These are phyloP conservation scores for Salvia splendens DNA, from an alignment of 257 asterid species.

Conservation along the genomic window DNA sequence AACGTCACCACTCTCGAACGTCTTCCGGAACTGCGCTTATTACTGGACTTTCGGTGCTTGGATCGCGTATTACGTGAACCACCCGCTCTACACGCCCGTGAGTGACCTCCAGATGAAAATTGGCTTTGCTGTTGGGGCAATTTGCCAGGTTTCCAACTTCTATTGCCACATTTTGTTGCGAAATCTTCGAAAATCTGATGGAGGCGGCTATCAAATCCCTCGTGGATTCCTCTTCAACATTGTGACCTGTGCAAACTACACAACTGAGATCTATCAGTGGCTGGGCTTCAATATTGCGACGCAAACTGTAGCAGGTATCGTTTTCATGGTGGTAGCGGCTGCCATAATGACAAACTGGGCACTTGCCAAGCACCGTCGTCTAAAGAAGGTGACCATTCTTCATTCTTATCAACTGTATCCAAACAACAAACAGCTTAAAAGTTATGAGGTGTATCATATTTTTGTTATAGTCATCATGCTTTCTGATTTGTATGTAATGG, in stretches of 20 bases:
- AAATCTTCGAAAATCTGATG: slow-evolving; percentile 67
- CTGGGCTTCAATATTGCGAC: slow-evolving; percentile 94
- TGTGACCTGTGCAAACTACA: slow-evolving; percentile 94
- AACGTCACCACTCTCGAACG: slow-evolving; percentile 91
- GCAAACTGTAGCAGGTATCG: slow-evolving; percentile 80
- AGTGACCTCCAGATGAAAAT: slow-evolving; percentile 81
- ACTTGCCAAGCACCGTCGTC: slow-evolving; percentile 87
- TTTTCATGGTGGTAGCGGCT: slow-evolving; percentile 95
- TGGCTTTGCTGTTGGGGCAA: slow-evolving; percentile 79
- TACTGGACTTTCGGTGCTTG: slow-evolving; percentile 94
- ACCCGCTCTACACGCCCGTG: slow-evolving; percentile 90
- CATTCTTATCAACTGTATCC: background rate
- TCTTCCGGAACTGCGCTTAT: slow-evolving; percentile 89
- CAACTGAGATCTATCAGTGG: slow-evolving; percentile 99
- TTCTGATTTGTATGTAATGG: slow-evolving; percentile 31
- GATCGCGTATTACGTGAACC: slow-evolving; percentile 87
- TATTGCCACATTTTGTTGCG: slow-evolving; percentile 93
- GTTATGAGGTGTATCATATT: background rate
- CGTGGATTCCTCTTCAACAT: slow-evolving; percentile 84
- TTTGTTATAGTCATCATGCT: background rate
- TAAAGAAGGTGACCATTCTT: slow-evolving; percentile 64
- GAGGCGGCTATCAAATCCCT: slow-evolving; percentile 93
- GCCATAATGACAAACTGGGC: slow-evolving; percentile 99
- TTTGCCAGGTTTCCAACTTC: slow-evolving; percentile 84
- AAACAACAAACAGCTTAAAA: slow-evolving; percentile 11